Base-by-base conservation (phyloP, 331 rosid genomes). In the Ulmus americana region DNA sequence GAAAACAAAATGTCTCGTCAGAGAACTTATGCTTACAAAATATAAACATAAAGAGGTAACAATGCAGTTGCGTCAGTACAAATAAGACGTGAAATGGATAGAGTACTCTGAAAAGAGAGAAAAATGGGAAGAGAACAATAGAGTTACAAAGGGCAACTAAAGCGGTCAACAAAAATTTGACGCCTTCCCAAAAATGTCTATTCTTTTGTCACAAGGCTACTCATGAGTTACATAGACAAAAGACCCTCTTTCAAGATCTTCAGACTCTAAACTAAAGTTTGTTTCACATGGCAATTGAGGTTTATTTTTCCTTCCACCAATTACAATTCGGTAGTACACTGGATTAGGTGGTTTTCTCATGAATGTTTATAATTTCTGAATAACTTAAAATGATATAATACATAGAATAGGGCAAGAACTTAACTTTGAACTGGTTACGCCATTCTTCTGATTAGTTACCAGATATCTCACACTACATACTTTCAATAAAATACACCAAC, bases 1-100 rank as follows among this genome's bases (percentile, higher is more conserved):
- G 65, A n/a, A 38, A 18, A 40, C 6, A 49, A 48, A 12, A 28
- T 28, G 40, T 52, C 39, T 10, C 60, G 76, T 75, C 74, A 78
- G 70, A 72, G 49, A 65, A 59, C 3, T 5, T 53, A 53, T 18
- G 58, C 58, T 18, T 20, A 39, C 4, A 8, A 22, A 53, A 53
- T 18, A 2, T 28, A 28, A 28, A 28, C 2, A 28, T 28, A 28
- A 28, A 28, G 35, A 28, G 35, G 35, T 28, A 28, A 28, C 35
- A 28, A 28, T 28, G 35, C 35, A 28, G 35, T 28, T 28, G 3
- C 35, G 4, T 28, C 35, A 28, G 4, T 28, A 28, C 35, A 28
- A 28, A 28, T 28, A 28, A 2, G 35, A 28, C 4, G 35, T 2
- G 35, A 28, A 28, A 28, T 28, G 35, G 35, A 28, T 28, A 28